These are phyloP conservation scores for Golubevia sp. DNA, from an alignment of 1,284 basidiomycete species.

Conservation along the genomic window DNA sequence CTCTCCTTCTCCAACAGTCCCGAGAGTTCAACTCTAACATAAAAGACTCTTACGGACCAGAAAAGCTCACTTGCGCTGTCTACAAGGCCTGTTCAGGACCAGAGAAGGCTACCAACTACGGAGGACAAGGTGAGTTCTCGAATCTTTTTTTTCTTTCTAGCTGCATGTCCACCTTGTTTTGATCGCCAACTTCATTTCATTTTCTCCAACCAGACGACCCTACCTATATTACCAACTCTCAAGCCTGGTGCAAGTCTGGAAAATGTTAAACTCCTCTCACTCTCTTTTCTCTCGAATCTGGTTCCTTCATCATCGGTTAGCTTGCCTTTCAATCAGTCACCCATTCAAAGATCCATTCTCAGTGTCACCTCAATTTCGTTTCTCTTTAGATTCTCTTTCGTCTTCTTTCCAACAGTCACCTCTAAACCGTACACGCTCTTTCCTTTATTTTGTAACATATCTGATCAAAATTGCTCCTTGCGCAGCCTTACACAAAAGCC, in stretches of 20 bases:
- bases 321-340: no score
- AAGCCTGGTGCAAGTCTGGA: not conserved
- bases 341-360: no score
- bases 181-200: not conserved
- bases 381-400: no score
- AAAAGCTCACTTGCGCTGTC: not conserved
- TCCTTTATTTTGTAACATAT: no score
- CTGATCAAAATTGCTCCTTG: no score
- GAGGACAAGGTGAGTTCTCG: not conserved
- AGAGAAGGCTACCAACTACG: not conserved
- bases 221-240: not conserved
- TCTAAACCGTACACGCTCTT: no score
- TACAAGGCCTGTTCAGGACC: not conserved
- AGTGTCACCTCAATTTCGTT: no score
- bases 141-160: not conserved
- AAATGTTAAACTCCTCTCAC: not conserved
- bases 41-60: not conserved
- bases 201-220: not conserved
- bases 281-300: not conserved
- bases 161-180: no score
- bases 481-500: no score
- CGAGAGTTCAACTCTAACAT: not conserved
- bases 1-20: not conserved
- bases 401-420: no score
- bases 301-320: no score